A percentile compares a stretch with the other conserved stretches of the same genome.
These are phyloP conservation scores for Pichia paraexigua DNA, from an alignment of 805 yeast species.

Conservation along the genomic window DNA sequence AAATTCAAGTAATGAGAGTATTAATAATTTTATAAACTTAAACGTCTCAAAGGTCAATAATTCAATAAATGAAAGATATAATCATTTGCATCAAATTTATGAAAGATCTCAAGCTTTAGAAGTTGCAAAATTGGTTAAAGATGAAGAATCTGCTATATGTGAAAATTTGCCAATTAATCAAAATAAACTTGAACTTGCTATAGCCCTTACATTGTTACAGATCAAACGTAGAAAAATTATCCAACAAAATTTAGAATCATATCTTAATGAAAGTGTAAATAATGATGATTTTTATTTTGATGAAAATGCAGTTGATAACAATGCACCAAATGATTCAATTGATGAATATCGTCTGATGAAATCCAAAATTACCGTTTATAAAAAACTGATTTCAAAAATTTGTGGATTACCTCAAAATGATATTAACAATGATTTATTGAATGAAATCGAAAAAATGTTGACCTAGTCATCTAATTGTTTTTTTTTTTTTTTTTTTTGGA, in stretches of 20 bases:
- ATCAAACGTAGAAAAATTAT: constrained; percentile 27
- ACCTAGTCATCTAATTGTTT: not conserved
- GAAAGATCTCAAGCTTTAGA: constrained; percentile 61
- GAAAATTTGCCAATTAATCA: not conserved
- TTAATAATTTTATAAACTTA: not conserved
- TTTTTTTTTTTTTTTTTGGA: no score
- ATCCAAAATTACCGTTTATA: constrained; percentile 44
- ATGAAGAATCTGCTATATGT: constrained; percentile 31
- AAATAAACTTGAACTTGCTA: constrained; percentile 24
- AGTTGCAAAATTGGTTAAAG: constrained; percentile 50
- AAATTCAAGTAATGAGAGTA: not conserved
- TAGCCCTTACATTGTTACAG: constrained; percentile 34
- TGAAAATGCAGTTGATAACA: constrained; percentile 10
- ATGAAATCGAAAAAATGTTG: constrained; percentile 52
- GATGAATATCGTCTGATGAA: constrained; percentile 12
- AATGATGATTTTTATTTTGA: constrained; percentile 9
- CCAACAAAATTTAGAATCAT: not conserved
- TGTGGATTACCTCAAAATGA: constrained; percentile 76
- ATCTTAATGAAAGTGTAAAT: constrained; percentile 1
- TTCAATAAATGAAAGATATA: constrained; percentile 19
- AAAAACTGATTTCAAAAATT: constrained; percentile 65
- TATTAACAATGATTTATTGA: constrained; percentile 67
- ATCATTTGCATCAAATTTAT: constrained; percentile 29
- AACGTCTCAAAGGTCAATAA: not conserved
- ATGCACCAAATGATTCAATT: not conserved